phyloP scores from a whole-genome alignment of 2,329 filamentous ascomycete species.

The Xylariaceae sp. region DNA sequence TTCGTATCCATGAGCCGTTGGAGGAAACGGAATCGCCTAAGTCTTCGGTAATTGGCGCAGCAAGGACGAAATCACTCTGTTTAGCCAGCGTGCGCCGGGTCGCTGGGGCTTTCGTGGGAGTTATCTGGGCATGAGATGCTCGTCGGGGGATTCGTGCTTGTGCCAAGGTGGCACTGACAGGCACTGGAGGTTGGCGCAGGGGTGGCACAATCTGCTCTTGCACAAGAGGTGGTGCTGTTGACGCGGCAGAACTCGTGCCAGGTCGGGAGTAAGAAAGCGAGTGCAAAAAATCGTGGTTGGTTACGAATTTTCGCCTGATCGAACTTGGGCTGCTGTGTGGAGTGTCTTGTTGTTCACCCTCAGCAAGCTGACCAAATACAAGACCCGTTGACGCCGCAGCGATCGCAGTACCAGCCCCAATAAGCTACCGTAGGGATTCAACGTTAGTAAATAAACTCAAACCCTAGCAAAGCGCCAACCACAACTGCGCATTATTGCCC shows the following conservation, averaged over 20 bases:
- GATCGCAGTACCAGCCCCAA: conserved; percentile 67
- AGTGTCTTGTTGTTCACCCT: conserved; percentile 42
- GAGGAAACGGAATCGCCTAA: conserved; percentile 66
- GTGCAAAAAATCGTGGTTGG: conserved; percentile 46
- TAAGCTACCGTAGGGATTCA: conserved; percentile 52
- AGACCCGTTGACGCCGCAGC: conserved; percentile 66
- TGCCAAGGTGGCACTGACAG: conserved; percentile 25
- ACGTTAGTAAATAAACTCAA: conserved; percentile 31
- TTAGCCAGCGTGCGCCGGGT: conserved; percentile 53
- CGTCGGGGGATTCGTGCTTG: conserved; percentile 41
- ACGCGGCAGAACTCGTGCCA: conserved; percentile 47
- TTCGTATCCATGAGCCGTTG: conserved; percentile 74
- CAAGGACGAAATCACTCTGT: conserved; percentile 35
- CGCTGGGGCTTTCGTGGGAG: conserved; percentile 48
- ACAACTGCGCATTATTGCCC: background rate
- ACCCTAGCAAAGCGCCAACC: background rate
- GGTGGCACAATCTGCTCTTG: conserved; percentile 45
- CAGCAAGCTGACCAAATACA: conserved; percentile 62
- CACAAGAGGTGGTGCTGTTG: conserved; percentile 41
- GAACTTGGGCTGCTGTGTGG: conserved; percentile 43
- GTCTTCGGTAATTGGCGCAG: conserved; percentile 49
- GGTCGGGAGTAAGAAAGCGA: conserved; percentile 48
- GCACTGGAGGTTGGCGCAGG: conserved; percentile 31
- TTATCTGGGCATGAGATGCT: conserved; percentile 46
- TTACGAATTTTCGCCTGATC: conserved; percentile 41